Conservation (phyloP, 1,284 basidiomycete genomes). For the Uromyces viciae-fabae region DNA sequence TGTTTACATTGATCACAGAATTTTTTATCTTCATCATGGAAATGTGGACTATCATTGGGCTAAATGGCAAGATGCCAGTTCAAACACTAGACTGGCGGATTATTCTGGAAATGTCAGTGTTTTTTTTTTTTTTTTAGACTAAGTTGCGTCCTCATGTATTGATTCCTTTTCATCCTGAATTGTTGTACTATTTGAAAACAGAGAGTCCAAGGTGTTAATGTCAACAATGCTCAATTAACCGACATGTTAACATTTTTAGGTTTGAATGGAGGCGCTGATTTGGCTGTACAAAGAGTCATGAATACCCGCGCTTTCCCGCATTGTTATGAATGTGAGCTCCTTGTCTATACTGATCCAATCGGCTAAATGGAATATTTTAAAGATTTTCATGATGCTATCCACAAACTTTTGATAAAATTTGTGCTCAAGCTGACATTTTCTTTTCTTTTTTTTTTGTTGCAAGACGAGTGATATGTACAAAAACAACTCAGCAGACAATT, state of each 20-base stretch:
- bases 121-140: neutral
- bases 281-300: constrained; percentile 17
- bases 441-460: too few relatives aligned
- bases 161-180: neutral
- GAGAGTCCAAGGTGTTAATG: constrained; percentile 7
- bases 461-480: too few relatives aligned
- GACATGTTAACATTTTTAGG: constrained; percentile 17
- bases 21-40: constrained; percentile 35
- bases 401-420: too few relatives aligned
- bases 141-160: too few relatives aligned
- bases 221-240: constrained; percentile 28
- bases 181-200: neutral
- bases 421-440: too few relatives aligned
- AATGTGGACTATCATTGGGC: constrained; percentile 34
- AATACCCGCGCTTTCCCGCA: constrained; percentile 27
- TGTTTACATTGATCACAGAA: neutral
- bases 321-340: constrained; percentile 32
- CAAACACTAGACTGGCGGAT: neutral
- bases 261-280: constrained; percentile 18
- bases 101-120: constrained; percentile 33
- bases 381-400: too few relatives aligned
- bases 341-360: neutral
- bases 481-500: too few relatives aligned
- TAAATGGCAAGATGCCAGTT: constrained; percentile 34
- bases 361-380: neutral